Percentiles rank a stretch among this genome's conserved stretches.
These are phyloP conservation scores for Triadica sebifera DNA, from an alignment of 345 rosid genomes.

Conservation along the genomic window DNA sequence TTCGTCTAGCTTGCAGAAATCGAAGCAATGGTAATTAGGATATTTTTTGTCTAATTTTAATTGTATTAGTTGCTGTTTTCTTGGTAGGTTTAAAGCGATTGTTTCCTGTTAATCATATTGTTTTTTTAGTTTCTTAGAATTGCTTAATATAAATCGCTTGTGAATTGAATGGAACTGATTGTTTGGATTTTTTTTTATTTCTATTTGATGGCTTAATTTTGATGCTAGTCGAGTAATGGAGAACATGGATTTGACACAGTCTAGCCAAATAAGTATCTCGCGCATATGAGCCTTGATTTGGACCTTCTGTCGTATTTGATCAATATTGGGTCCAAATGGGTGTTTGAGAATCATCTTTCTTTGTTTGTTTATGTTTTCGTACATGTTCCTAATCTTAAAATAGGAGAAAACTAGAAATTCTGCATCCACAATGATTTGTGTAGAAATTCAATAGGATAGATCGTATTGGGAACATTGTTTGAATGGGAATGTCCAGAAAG, in stretches of 20 bases:
- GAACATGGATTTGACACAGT: neutral
- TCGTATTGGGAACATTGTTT: neutral
- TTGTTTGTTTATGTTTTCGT: neutral
- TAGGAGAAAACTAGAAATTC: neutral
- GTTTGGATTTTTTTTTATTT: neutral
- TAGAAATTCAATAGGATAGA: neutral
- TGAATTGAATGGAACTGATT: neutral
- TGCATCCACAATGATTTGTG: neutral
- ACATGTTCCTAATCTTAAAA: neutral
- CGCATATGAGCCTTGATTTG: too few relatives aligned
- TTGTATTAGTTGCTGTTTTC: neutral
- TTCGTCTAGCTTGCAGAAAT: slow-evolving; percentile 57
- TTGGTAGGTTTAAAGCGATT: neutral
- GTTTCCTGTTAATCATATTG: neutral
- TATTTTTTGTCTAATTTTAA: neutral
- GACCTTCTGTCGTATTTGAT: too few relatives aligned
- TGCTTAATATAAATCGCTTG: neutral
- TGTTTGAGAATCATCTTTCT: neutral
- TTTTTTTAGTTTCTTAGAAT: neutral
- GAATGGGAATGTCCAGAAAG: neutral
- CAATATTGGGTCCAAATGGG: neutral
- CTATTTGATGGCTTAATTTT: neutral
- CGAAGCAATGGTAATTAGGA: slow-evolving; percentile 52
- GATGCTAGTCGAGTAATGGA: neutral
- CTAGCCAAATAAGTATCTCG: too few relatives aligned